Conservation (phyloP, 805 yeast species). For the Metschnikowia colocasiae region DNA sequence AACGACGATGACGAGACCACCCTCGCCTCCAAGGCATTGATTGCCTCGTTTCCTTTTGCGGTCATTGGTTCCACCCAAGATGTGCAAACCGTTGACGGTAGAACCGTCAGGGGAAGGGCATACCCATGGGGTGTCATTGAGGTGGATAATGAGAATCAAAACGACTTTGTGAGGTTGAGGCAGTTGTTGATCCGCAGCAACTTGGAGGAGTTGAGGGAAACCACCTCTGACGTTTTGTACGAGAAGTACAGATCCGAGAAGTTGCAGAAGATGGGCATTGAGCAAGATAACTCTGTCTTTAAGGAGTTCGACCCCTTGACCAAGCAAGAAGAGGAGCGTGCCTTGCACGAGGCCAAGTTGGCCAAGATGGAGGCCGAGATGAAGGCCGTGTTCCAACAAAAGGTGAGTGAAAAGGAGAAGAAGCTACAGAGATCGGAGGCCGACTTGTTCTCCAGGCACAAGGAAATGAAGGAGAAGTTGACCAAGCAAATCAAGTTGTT, state of each 20-base stretch:
- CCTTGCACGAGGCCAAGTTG: slow-evolving; percentile 88
- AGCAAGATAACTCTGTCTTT: slow-evolving; percentile 91
- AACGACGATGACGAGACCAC: slow-evolving; percentile 83
- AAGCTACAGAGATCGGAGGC: slow-evolving; percentile 95
- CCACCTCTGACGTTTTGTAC: slow-evolving; percentile 69
- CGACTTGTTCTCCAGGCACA: slow-evolving; percentile 90
- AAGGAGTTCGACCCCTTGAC: slow-evolving; percentile 89
- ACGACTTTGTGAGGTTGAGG: slow-evolving; percentile 86
- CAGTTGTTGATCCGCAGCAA: slow-evolving; percentile 85
- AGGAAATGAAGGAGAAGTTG: slow-evolving; percentile 94
- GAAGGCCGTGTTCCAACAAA: slow-evolving; percentile 94
- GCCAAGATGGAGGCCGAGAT: slow-evolving; percentile 94
- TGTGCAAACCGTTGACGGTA: slow-evolving; percentile 69
- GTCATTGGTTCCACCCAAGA: slow-evolving; percentile 84
- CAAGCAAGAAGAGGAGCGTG: slow-evolving; percentile 91
- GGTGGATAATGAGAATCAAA: slow-evolving; percentile 90
- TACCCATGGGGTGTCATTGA: slow-evolving; percentile 98
- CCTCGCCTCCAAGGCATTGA: slow-evolving; percentile 60
- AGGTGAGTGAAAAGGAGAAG: slow-evolving; percentile 95
- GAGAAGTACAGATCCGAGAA: slow-evolving; percentile 88
- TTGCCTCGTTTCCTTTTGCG: slow-evolving; percentile 82
- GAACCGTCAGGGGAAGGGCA: slow-evolving; percentile 80
- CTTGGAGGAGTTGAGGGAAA: slow-evolving; percentile 90
- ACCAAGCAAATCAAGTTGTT: slow-evolving; percentile 81
- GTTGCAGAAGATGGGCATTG: slow-evolving; percentile 75